A percentile compares a stretch with the other conserved stretches of the same genome.
These are phyloP conservation scores for Tolypocladium sp. DNA, from an alignment of 2,329 filamentous ascomycete genomes.

Conservation along the genomic window DNA sequence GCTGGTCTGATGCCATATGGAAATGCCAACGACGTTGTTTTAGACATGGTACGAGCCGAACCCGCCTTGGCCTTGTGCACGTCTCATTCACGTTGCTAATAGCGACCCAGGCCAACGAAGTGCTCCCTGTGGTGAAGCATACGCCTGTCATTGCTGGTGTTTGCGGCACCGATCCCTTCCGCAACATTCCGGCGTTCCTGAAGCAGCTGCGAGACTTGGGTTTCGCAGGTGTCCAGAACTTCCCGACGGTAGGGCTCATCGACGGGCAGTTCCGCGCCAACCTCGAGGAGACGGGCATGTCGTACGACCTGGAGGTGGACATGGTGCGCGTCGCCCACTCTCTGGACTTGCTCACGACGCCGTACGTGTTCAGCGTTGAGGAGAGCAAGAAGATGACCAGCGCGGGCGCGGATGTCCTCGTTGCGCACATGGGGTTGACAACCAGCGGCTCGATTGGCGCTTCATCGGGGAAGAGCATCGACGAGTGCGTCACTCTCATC, in stretches of 20 bases:
- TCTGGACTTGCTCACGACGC: slow-evolving; percentile 56
- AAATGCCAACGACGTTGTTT: slow-evolving; percentile 60
- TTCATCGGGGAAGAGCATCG: slow-evolving; percentile 48
- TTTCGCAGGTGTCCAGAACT: slow-evolving; percentile 64
- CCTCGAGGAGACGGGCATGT: slow-evolving; percentile 65
- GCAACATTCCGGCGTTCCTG: slow-evolving; percentile 51
- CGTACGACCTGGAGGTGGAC: slow-evolving; percentile 56
- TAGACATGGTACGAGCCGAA: slow-evolving; percentile 48
- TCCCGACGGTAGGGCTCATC: slow-evolving; percentile 63
- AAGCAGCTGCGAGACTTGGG: slow-evolving; percentile 50
- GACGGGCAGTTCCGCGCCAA: slow-evolving; percentile 59
- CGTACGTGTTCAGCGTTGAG: slow-evolving; percentile 58
- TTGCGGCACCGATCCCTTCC: slow-evolving; percentile 62
- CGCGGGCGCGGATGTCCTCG: slow-evolving; percentile 58
- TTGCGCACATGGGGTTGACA: slow-evolving; percentile 61
- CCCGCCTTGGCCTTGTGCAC: too few species aligned
- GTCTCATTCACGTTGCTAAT: neutral
- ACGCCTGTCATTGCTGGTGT: slow-evolving; percentile 63
- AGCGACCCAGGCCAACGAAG: slow-evolving; percentile 44
- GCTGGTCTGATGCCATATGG: slow-evolving; percentile 64
- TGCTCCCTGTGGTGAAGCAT: slow-evolving; percentile 53
- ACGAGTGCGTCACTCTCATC: slow-evolving; percentile 53
- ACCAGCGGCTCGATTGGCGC: slow-evolving; percentile 57
- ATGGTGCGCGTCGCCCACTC: slow-evolving; percentile 52
- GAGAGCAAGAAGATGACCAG: slow-evolving; percentile 53